Evolutionary conservation across 495 filamentous ascomycete genomes (phyloP).

Genomic region (Filosporella fistucella): DNA sequence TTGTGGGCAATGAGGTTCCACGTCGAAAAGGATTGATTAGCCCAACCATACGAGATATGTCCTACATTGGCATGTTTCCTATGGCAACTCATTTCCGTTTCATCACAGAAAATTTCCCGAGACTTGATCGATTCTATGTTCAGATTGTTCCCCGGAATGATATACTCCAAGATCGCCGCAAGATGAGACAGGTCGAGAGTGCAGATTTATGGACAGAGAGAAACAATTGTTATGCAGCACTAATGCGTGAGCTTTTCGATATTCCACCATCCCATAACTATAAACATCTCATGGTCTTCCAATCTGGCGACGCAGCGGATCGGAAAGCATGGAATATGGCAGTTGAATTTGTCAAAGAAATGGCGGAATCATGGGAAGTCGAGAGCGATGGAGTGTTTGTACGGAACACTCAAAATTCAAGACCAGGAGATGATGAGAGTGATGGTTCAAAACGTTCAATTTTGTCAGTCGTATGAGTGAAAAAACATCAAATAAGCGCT

Average conservation of each 20-base stretch:
- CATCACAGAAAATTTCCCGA: constrained; percentile 31
- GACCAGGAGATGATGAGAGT: constrained; percentile 8
- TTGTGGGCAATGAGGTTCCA: constrained; percentile 12
- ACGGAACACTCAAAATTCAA: constrained; percentile 7
- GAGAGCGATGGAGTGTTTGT: constrained; percentile 37
- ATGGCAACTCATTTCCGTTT: constrained; percentile 31
- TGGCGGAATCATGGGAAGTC: constrained; percentile 31
- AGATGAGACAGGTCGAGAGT: constrained; percentile 31
- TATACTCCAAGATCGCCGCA: constrained; percentile 29
- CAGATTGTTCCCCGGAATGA: constrained; percentile 36
- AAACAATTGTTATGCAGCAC: constrained; percentile 33
- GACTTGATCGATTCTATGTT: constrained; percentile 35
- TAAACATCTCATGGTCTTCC: constrained; percentile 33
- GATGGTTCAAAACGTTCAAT: constrained; percentile 21
- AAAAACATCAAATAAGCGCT: background rate
- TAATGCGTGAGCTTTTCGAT: constrained; percentile 34
- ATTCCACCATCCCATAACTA: constrained; percentile 26
- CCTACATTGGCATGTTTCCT: constrained; percentile 45
- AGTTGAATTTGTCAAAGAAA: constrained; percentile 31
- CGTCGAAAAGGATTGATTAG: constrained; percentile 10
- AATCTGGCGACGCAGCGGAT: constrained; percentile 38
- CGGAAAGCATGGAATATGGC: constrained; percentile 39
- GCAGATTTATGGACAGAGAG: constrained; percentile 42
- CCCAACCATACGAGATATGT: constrained; percentile 33
- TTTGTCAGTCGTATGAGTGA: constrained; percentile 22